These are phyloP conservation scores for Sungouiozyma ichnusensis DNA, from an alignment of 805 yeast genomes.

Conservation along the genomic window DNA sequence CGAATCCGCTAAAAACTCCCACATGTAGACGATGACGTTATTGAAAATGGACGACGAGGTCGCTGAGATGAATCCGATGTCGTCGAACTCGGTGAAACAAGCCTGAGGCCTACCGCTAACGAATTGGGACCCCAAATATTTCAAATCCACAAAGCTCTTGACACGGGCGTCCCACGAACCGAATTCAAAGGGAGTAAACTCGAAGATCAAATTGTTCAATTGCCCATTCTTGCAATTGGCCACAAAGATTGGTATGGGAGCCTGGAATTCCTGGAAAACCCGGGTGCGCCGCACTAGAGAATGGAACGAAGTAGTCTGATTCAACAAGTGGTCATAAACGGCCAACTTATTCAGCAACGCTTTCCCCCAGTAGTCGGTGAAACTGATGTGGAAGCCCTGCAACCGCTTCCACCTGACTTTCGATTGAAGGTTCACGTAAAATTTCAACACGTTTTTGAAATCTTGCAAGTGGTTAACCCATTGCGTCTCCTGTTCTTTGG, in stretches of 20 bases:
- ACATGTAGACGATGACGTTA: constrained; percentile 39
- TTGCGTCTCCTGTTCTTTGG: constrained; percentile 6
- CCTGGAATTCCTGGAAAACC: constrained; percentile 29
- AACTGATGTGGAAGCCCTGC: constrained; percentile 44
- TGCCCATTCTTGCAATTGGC: constrained; percentile 33
- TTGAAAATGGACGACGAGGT: constrained; percentile 58
- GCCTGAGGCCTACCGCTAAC: constrained; percentile 35
- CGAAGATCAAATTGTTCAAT: constrained; percentile 33
- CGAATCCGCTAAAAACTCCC: constrained; percentile 30
- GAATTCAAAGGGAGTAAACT: constrained; percentile 55
- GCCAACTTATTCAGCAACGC: constrained; percentile 37
- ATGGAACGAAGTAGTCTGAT: constrained; percentile 32
- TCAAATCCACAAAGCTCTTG: constrained; percentile 38
- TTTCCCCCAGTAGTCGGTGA: constrained; percentile 63
- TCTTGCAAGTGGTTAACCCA: constrained; percentile 19
- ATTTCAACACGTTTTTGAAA: constrained; percentile 31
- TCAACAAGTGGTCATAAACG: constrained; percentile 25
- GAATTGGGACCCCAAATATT: constrained; percentile 43
- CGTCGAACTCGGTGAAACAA: too few relatives aligned
- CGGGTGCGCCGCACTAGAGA: constrained; percentile 13
- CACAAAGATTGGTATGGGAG: constrained; percentile 44
- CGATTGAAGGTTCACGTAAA: constrained; percentile 43
- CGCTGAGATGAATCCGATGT: constrained; percentile 51
- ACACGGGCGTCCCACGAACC: constrained; percentile 52
- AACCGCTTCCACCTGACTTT: constrained; percentile 43